Evolutionary conservation across 1,284 basidiomycete genomes (phyloP), one percentile per base, ranked within the genome.

Genomic region (Ustilago cynodontis): DNA sequence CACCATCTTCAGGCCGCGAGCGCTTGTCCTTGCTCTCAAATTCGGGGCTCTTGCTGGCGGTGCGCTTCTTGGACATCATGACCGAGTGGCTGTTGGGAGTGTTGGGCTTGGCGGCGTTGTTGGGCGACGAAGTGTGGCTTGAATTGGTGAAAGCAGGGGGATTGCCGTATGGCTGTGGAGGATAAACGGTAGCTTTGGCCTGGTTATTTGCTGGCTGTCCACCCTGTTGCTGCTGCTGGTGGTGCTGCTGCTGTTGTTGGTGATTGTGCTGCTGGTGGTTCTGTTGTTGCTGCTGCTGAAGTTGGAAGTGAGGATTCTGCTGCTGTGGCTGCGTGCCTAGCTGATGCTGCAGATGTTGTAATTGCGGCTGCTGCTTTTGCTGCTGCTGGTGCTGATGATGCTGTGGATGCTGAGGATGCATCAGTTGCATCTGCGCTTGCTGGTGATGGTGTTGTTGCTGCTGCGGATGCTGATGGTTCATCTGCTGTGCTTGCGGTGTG

Each of bases 21-120:
- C 75, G 71, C 69, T 80, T 80, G 65, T 79, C 75, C 64, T 79
- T 79, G 55, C 45, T 63, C 24, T 80, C 78, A 33, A 70, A 67
- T 16, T 74, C 74, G 22, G 78, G 78, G 41, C 78, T 80, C 29
- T 77, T 77, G 65, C 74, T 77, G 20, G 78, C 75, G 29, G 67
- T 78, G 37, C 78, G 71, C 66, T 79, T 80, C 35, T 75, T 73
- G 41, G 69, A 67, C 63, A 71, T 71, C 53, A 61, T 69, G 56
- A 73, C 63, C n/a, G 68, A 59, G 31, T 62, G 62, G 33, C 43
- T 68, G 55, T 65, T 77, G 41, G 71, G 77, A 2, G 65, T 73
- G 16, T 58, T 72, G n/a, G 63, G 61, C 58, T 73, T 79, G 54
- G 54, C 74, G 13, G 65, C 45, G 62, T 56, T 62, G 55, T 63